phyloP scores from a whole-genome alignment of 176 grass and related monocot genomes.

The Paspalum vaginatum region DNA sequence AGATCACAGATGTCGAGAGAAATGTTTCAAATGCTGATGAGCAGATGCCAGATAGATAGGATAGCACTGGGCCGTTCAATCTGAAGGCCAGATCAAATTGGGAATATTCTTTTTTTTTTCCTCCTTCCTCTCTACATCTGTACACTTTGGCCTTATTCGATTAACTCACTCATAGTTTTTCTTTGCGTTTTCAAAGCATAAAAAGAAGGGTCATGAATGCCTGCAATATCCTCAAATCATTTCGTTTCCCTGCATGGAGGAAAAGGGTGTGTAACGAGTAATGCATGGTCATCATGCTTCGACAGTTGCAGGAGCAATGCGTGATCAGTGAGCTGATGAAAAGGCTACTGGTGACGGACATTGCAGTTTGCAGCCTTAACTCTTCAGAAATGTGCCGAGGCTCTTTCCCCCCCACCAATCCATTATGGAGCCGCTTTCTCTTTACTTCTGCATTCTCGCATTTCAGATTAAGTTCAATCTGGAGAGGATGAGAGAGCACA shows the following conservation, averaged over 20 bases:
- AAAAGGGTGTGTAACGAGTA: constrained; percentile 5
- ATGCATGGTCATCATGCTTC: constrained; percentile 41
- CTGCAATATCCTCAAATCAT: constrained; percentile 28
- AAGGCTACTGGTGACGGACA: constrained; percentile 16
- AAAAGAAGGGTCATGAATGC: constrained; percentile 36
- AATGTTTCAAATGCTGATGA: constrained; percentile 31
- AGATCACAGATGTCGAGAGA: constrained; percentile 2
- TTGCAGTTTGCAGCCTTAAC: constrained; percentile 36
- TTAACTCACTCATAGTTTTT: background rate
- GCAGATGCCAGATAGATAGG: constrained; percentile 27
- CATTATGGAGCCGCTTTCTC: background rate
- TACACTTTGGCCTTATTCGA: constrained; percentile 8
- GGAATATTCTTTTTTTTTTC: background rate
- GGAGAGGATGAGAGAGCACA: background rate
- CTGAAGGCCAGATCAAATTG: constrained; percentile 32
- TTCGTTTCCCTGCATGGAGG: constrained; percentile 40
- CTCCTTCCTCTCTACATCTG: background rate
- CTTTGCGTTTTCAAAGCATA: constrained; percentile 23
- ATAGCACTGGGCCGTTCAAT: constrained; percentile 24
- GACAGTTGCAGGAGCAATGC: constrained; percentile 28
- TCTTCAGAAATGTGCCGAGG: constrained; percentile 22
- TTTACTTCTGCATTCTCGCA: background rate
- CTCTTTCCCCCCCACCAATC: background rate
- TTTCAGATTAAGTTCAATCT: background rate
- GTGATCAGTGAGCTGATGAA: constrained; percentile 31